Evolutionary conservation across 495 filamentous ascomycete species (phyloP).

Genomic region (Penicillium silybi): DNA sequence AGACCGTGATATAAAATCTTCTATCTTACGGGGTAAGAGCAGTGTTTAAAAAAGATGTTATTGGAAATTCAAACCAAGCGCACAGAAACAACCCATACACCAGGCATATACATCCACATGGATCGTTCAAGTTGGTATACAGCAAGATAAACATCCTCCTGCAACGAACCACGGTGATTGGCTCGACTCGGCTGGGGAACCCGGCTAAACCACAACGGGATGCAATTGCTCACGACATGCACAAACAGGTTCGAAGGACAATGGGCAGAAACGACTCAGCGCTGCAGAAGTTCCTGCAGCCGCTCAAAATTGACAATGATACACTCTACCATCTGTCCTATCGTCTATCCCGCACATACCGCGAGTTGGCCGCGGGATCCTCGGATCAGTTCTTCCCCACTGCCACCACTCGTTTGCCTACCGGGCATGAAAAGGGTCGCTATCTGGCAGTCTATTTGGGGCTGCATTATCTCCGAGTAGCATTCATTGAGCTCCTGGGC

Average conservation of each 20-base stretch:
- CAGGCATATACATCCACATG: too few relatives aligned
- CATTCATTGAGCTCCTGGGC: slow-evolving; percentile 63
- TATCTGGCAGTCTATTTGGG: slow-evolving; percentile 72
- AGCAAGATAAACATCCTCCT: too few relatives aligned
- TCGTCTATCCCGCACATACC: slow-evolving; percentile 53
- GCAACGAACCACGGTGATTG: too few relatives aligned
- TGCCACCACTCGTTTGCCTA: slow-evolving; percentile 64
- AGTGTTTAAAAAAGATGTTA: too few relatives aligned
- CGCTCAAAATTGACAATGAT: slow-evolving; percentile 20
- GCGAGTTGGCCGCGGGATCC: slow-evolving; percentile 55
- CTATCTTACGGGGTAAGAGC: too few relatives aligned
- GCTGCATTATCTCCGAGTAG: slow-evolving; percentile 69
- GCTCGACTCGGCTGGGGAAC: not conserved
- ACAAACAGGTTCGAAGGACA: not conserved
- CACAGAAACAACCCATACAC: too few relatives aligned
- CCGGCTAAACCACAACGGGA: not conserved
- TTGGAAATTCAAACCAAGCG: too few relatives aligned
- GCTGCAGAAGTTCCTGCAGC: slow-evolving; percentile 20
- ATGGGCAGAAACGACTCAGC: slow-evolving; percentile 12
- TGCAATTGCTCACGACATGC: not conserved
- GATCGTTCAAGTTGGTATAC: too few relatives aligned
- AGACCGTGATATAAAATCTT: too few relatives aligned
- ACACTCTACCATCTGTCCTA: slow-evolving; percentile 52
- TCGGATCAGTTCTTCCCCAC: slow-evolving; percentile 67
- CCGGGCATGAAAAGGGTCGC: slow-evolving; percentile 55